These are phyloP conservation scores for Pythium phragmiticola DNA, from an alignment of 352 stramenopile species.

Conservation along the genomic window DNA sequence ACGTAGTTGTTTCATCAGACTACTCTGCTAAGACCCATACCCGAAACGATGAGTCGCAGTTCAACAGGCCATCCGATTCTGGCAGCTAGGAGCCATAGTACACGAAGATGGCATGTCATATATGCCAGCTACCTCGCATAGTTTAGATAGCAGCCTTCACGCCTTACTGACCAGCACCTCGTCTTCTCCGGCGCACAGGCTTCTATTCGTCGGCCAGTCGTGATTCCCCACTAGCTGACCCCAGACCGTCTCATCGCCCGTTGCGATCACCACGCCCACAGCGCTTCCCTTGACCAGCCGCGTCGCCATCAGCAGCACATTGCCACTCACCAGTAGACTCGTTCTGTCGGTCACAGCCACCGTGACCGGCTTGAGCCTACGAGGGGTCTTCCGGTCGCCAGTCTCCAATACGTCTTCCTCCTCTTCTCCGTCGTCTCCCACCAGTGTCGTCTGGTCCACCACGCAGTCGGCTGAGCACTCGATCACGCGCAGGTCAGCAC, in stretches of 20 bases:
- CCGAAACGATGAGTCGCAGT: too few species aligned
- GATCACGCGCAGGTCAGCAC: conserved; percentile 85
- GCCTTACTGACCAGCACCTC: conserved; percentile 15
- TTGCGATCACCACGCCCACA: conserved; percentile 70
- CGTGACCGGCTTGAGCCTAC: conserved; percentile 36
- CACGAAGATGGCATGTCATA: too few species aligned
- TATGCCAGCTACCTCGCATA: too few species aligned
- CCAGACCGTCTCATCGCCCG: conserved; percentile 72
- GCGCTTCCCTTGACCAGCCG: conserved; percentile 47
- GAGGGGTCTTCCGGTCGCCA: conserved; percentile 17
- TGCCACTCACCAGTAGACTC: conserved; percentile 42
- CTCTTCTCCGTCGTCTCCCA: conserved; percentile 37
- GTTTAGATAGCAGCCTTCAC: background rate
- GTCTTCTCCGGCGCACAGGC: background rate
- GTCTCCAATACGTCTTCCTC: conserved; percentile 28
- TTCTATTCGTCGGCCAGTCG: conserved; percentile 45
- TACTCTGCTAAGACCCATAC: too few species aligned
- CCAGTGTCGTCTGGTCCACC: conserved; percentile 57
- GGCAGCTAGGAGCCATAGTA: too few species aligned
- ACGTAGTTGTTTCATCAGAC: too few species aligned
- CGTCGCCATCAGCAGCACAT: conserved; percentile 75
- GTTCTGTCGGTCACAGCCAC: conserved; percentile 23
- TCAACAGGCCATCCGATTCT: too few species aligned
- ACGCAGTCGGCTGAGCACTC: conserved; percentile 78
- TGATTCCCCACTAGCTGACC: conserved; percentile 56